Evolutionary conservation across 2,329 filamentous ascomycete genomes (phyloP).

Genomic region (Aspergillus sp.): DNA sequence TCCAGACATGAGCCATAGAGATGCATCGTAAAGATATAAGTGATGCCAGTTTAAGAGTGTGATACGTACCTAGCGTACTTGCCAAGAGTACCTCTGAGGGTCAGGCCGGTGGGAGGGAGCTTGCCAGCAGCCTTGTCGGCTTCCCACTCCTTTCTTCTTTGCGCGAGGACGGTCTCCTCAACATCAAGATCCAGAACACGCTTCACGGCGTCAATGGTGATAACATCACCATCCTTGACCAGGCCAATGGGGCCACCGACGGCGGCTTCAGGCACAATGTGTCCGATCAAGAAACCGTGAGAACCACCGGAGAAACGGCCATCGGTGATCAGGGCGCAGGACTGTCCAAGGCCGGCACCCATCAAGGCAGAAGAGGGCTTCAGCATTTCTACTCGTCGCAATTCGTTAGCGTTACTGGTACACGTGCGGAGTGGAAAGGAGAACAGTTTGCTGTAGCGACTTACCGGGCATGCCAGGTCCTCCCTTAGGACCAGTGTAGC

Average conservation of each 20-base stretch:
- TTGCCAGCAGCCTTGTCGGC: constrained; percentile 42
- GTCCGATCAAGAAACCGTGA: constrained; percentile 84
- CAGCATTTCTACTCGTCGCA: constrained; percentile 56
- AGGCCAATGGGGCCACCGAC: constrained; percentile 83
- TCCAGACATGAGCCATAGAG: background rate
- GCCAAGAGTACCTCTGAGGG: constrained; percentile 65
- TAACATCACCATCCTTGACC: constrained; percentile 76
- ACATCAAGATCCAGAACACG: constrained; percentile 67
- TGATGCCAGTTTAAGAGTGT: background rate
- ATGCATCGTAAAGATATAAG: background rate
- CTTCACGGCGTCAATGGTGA: constrained; percentile 80
- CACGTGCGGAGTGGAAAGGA: background rate
- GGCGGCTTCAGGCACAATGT: constrained; percentile 84
- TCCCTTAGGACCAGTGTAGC: constrained; percentile 54
- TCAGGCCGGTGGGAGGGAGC: constrained; percentile 55
- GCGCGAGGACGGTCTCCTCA: constrained; percentile 63
- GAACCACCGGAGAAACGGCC: constrained; percentile 67
- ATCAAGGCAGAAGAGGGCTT: constrained; percentile 72
- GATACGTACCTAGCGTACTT: constrained; percentile 62
- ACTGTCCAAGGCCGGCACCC: constrained; percentile 69
- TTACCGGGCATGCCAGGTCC: constrained; percentile 65
- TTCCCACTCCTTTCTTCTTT: constrained; percentile 62
- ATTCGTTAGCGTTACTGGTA: background rate
- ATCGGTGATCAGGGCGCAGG: constrained; percentile 72
- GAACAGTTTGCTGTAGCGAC: background rate